Evolutionary conservation across 129 eudicot species (phyloP).

Genomic region (Erigeron canadensis): DNA sequence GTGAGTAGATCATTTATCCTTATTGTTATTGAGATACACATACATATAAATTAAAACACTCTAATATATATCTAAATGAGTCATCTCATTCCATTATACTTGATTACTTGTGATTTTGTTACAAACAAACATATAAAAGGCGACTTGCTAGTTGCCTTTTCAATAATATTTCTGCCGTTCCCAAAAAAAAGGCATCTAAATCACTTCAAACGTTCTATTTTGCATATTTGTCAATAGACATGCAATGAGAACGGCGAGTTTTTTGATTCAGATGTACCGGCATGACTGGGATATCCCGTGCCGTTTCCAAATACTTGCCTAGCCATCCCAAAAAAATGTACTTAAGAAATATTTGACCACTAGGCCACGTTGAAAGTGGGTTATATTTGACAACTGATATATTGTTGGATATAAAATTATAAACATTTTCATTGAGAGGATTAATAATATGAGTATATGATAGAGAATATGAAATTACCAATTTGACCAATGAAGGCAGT

Average conservation of each 20-base stretch:
- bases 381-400: neutral
- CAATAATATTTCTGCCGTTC: too few relatives aligned
- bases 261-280: too few relatives aligned
- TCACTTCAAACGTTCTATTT: neutral
- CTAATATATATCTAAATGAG: neutral
- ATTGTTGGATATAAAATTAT: too few relatives aligned
- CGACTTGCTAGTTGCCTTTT: too few relatives aligned
- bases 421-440: too few relatives aligned
- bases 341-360: too few relatives aligned
- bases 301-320: too few relatives aligned
- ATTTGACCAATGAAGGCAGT: slow-evolving; percentile 86
- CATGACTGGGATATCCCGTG: too few relatives aligned
- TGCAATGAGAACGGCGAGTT: neutral
- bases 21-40: neutral
- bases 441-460: too few relatives aligned
- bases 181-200: too few relatives aligned
- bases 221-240: neutral
- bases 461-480: slow-evolving; percentile 38
- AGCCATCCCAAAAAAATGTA: too few relatives aligned
- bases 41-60: neutral
- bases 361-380: neutral
- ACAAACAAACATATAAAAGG: slow-evolving; percentile 1
- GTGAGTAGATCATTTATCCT: neutral
- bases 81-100: neutral
- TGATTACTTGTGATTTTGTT: neutral